Percentiles rank a stretch among this genome's conserved stretches.
Conservation (phyloP, 768 basidiomycete species). For the Gymnopilus dilepis region DNA sequence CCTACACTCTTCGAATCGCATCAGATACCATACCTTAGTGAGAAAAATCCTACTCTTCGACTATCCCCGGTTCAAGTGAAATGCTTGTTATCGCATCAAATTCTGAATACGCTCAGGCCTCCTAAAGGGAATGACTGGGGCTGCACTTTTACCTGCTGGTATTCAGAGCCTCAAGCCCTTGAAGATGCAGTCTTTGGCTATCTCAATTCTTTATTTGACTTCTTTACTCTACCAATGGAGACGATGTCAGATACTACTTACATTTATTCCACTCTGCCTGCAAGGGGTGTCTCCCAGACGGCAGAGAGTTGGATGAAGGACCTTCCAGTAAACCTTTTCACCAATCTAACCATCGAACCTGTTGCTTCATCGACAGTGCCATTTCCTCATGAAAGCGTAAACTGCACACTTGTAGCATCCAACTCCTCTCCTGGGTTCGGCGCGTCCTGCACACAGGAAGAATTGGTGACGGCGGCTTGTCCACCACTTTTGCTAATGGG, state of each 20-base stretch:
- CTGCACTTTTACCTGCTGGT: conserved; percentile 38
- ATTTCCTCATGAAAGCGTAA: conserved; percentile 31
- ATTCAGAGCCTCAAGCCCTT: conserved; percentile 33
- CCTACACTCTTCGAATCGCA: conserved; percentile 33
- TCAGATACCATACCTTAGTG: conserved; percentile 27
- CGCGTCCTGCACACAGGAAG: conserved; percentile 39
- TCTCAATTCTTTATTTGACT: conserved; percentile 34
- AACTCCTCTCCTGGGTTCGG: conserved; percentile 39
- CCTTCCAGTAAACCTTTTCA: conserved; percentile 20
- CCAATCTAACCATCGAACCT: conserved; percentile 28
- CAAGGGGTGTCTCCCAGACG: neutral
- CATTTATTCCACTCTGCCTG: conserved; percentile 7
- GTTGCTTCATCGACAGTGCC: conserved; percentile 23
- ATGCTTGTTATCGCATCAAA: conserved; percentile 36
- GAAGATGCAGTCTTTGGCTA: conserved; percentile 35
- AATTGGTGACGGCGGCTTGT: conserved; percentile 36
- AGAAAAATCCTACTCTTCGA: conserved; percentile 18
- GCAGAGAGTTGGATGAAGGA: conserved; percentile 9
- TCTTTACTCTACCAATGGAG: conserved; percentile 24
- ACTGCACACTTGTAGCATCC: conserved; percentile 35
- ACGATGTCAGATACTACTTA: conserved; percentile 7
- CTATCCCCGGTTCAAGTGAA: conserved; percentile 29
- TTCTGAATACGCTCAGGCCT: conserved; percentile 34
- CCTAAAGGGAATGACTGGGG: conserved; percentile 36
- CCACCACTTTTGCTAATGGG: conserved; percentile 34